Evolutionary conservation across 768 basidiomycete species (phyloP).

Genomic region (Termitomyces sp.): DNA sequence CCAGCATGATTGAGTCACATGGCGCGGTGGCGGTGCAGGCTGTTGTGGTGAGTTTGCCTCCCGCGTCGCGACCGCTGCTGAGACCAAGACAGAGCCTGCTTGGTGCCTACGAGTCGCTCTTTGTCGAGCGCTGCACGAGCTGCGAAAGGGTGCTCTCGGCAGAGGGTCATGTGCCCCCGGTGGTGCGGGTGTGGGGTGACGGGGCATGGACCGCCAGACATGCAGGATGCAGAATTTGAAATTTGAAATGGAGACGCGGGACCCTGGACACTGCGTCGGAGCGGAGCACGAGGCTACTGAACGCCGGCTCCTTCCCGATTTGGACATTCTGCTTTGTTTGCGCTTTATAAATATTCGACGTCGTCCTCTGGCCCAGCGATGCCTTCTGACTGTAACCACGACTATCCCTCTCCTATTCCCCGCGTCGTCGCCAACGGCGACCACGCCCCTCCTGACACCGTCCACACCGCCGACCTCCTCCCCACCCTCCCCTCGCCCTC

Average conservation of each 20-base stretch:
- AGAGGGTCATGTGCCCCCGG: constrained; percentile 70
- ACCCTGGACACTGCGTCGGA: constrained; percentile 9
- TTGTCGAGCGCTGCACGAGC: constrained; percentile 49
- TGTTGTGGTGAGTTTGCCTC: constrained; percentile 34
- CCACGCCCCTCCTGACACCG: neutral
- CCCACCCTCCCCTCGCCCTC: neutral
- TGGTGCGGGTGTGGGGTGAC: constrained; percentile 51
- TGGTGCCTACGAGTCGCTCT: constrained; percentile 52
- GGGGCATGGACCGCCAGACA: constrained; percentile 48
- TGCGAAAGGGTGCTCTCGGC: constrained; percentile 64
- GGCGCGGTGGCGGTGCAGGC: constrained; percentile 47
- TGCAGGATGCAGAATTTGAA: constrained; percentile 21
- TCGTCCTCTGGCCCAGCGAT: neutral
- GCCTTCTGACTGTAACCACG: constrained; percentile 4
- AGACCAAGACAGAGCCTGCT: constrained; percentile 38
- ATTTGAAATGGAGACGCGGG: neutral
- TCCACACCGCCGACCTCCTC: neutral
- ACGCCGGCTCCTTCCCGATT: constrained; percentile 7
- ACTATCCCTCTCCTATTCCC: constrained; percentile 7
- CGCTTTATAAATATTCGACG: constrained; percentile 12
- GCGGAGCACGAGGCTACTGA: constrained; percentile 11
- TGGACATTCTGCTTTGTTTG: constrained; percentile 10
- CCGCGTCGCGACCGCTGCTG: neutral
- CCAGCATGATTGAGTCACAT: constrained; percentile 49
- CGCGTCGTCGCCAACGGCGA: neutral